phyloP scores from a whole-genome alignment of 176 grass and related monocot species.

The Elaeis guineensis region DNA sequence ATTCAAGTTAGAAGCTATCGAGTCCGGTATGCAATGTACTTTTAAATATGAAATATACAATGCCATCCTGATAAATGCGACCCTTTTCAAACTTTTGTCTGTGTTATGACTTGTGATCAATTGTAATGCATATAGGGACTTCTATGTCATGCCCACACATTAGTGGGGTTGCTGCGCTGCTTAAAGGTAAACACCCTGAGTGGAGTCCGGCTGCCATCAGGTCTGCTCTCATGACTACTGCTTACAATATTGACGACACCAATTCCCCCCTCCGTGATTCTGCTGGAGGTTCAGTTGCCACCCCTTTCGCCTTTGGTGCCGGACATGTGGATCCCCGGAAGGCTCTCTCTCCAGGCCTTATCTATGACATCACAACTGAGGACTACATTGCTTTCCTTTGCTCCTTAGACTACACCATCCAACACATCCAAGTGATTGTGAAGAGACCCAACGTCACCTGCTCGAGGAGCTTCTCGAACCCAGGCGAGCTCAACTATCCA shows the following conservation, averaged over 20 bases:
- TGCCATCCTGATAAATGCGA: too few relatives aligned
- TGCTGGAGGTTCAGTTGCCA: conserved; percentile 51
- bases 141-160: conserved; percentile 99
- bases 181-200: conserved; percentile 67
- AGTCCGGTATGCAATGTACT: too few relatives aligned
- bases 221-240: conserved; percentile 86
- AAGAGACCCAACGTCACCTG: conserved; percentile 61
- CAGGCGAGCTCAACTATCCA: conserved; percentile 88
- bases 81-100: neutral
- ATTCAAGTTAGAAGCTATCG: too few relatives aligned
- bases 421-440: conserved; percentile 68
- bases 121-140: conserved; percentile 49
- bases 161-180: conserved; percentile 75
- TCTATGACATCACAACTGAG: conserved; percentile 64
- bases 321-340: conserved; percentile 85
- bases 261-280: conserved; percentile 69
- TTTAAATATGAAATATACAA: too few relatives aligned
- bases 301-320: conserved; percentile 55
- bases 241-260: conserved; percentile 68
- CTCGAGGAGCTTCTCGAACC: conserved; percentile 30
- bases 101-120: conserved; percentile 2
- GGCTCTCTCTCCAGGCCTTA: conserved; percentile 73
- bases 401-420: conserved; percentile 59
- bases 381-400: conserved; percentile 84
- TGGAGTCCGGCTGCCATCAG: conserved; percentile 95